These are phyloP conservation scores for Pythium sukuiense DNA, from an alignment of 352 stramenopile genomes.

Conservation along the genomic window DNA sequence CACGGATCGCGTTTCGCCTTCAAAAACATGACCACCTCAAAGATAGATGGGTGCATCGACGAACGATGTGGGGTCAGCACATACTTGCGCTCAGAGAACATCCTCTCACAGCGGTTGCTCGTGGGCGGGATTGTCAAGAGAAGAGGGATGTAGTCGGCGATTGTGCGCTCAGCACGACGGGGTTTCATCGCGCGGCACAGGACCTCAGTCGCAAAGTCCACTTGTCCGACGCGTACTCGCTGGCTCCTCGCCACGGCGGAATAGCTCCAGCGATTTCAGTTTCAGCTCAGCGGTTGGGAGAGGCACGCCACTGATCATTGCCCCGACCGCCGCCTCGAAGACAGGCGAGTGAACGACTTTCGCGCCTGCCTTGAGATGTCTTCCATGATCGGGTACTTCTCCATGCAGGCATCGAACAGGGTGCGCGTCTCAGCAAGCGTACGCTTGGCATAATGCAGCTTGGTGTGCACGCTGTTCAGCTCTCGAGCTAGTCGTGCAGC, in stretches of 20 bases:
- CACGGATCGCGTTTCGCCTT: neutral
- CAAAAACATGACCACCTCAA: neutral
- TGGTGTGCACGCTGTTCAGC: conserved; percentile 24
- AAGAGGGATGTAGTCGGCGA: neutral
- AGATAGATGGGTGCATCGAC: neutral
- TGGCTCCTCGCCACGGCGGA: neutral
- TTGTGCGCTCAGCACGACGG: neutral
- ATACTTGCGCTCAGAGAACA: neutral
- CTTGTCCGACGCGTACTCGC: neutral
- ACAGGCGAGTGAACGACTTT: neutral
- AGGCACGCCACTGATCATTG: no score
- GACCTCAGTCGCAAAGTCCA: neutral
- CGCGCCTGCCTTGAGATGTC: conserved; percentile 8
- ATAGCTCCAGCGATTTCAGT: neutral
- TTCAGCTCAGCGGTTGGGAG: no score
- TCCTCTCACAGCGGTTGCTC: neutral
- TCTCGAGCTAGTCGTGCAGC: conserved; percentile 19
- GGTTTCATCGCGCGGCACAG: neutral
- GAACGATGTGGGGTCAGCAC: neutral
- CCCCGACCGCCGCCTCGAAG: conserved; percentile 23
- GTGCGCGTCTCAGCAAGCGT: conserved; percentile 13
- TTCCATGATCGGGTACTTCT: conserved; percentile 13
- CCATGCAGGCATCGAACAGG: conserved; percentile 19
- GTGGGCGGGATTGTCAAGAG: neutral
- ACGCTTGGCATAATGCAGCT: conserved; percentile 10